Base-by-base conservation (phyloP, 768 basidiomycete genomes). In the Leccinum ochraceum region DNA sequence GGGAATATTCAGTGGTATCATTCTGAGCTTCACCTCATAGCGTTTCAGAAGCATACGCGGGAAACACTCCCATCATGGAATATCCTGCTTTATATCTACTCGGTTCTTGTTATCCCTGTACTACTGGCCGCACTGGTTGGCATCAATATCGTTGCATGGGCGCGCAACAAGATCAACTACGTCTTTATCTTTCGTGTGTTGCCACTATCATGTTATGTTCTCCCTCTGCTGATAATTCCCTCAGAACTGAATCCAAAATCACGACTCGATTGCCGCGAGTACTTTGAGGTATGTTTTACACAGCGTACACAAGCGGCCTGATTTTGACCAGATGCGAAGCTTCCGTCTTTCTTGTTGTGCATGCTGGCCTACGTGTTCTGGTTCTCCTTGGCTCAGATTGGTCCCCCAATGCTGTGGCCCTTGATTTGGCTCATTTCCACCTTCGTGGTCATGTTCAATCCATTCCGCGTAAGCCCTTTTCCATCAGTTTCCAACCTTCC, bases 131-230 rank as follows among this genome's bases (percentile, higher is more conserved):
- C 93, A 34, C 76, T 97, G 1, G 83, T 98, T 57, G 90, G 92
- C 24, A 59, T 90, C 20, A 97, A 99, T 70, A 64, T 98, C 5
- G 65, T 87, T 22, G 89, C 88, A 0, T 99, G 92, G 89, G 79
- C 84, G 0, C 74, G 76, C 5, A 78, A 86, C 6, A 81, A 90
- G 50, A 94, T 99, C 66, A 98, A 98, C 70, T 96, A 95, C 67
- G 83, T 88, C n/a, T 96, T 98, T 72, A 92, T 95, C 37, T 92
- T 95, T 67, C 90, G 90, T 90, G 60, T 39, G 82, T 66, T 22
- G 13, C 37, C 46, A 6, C 36, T 20, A 30, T 22, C 17, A 28
- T 56, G 44, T 46, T 26, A 24, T 16, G 24, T 26, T 50, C 13
- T 26, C 11, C 16, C 22, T 52, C 58, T 71, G 28, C 8, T 30